A percentile compares a stretch with the other conserved stretches of the same genome.
These are phyloP conservation scores for Dicorynia guianensis DNA, from an alignment of 306 rosid genomes.

Conservation along the genomic window DNA sequence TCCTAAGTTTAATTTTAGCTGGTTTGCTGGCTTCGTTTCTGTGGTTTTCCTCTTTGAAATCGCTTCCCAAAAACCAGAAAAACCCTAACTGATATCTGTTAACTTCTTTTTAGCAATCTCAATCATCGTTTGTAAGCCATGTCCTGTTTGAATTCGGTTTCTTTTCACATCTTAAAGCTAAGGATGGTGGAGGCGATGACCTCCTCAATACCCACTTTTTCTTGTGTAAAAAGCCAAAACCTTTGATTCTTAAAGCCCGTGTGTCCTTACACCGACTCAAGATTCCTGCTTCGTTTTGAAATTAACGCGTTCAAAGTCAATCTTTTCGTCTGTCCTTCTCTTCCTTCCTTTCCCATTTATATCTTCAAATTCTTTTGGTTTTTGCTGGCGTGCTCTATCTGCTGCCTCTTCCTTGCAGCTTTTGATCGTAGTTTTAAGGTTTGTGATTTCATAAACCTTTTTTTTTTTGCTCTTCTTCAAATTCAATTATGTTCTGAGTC, in stretches of 20 bases:
- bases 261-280: conserved; percentile 40
- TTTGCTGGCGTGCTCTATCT: conserved; percentile 18
- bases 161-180: conserved; percentile 26
- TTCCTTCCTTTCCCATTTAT: not conserved
- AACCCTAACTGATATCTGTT: too few relatives aligned
- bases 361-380: not conserved
- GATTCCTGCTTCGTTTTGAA: not conserved
- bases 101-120: not conserved
- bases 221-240: conserved; percentile 26
- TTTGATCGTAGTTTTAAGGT: conserved; percentile 48
- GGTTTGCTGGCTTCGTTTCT: not conserved
- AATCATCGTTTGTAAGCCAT: conserved; percentile 12
- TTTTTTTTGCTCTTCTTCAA: not conserved
- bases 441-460: conserved; percentile 34
- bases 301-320: conserved; percentile 49
- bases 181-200: conserved; percentile 18
- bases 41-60: conserved; percentile 36
- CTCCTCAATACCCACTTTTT: conserved; percentile 31
- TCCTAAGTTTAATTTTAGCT: conserved; percentile 1
- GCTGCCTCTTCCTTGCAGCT: conserved; percentile 32
- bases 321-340: conserved; percentile 44
- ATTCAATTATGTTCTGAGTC: conserved; percentile 41
- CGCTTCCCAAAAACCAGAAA: conserved; percentile 26
- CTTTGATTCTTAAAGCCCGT: conserved; percentile 48
- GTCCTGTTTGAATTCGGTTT: conserved; percentile 32